These are phyloP conservation scores for Aspergillus asperescens DNA, from an alignment of 495 filamentous ascomycete genomes.

Conservation along the genomic window DNA sequence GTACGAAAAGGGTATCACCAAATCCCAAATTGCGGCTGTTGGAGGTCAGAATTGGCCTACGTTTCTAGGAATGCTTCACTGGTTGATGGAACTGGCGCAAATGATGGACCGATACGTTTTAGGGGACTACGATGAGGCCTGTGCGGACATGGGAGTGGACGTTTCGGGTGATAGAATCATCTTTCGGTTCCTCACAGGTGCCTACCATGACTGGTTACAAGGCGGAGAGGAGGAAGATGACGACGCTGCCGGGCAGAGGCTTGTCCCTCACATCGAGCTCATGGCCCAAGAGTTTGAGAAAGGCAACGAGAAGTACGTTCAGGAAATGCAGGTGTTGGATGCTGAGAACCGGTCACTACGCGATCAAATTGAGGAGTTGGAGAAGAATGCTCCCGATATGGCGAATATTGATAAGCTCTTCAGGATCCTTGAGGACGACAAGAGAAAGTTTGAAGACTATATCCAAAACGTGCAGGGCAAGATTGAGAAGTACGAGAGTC, in stretches of 20 bases:
- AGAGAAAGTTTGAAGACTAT: constrained; percentile 86
- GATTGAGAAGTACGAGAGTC: constrained; percentile 73
- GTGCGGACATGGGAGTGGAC: constrained; percentile 79
- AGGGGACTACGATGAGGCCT: constrained; percentile 83
- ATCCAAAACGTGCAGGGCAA: constrained; percentile 73
- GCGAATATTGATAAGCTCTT: constrained; percentile 76
- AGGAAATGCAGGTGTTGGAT: constrained; percentile 78
- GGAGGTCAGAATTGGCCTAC: constrained; percentile 94
- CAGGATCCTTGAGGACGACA: constrained; percentile 84
- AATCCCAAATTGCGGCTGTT: constrained; percentile 88
- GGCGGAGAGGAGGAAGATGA: constrained; percentile 74
- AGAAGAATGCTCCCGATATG: constrained; percentile 77
- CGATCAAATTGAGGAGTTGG: constrained; percentile 81
- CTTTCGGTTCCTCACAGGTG: constrained; percentile 79
- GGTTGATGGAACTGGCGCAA: constrained; percentile 94
- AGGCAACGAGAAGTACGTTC: constrained; percentile 70
- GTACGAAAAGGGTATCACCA: constrained; percentile 87
- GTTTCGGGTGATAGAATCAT: constrained; percentile 85
- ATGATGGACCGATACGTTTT: constrained; percentile 76
- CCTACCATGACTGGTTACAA: constrained; percentile 89
- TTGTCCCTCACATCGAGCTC: constrained; percentile 75
- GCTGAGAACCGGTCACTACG: constrained; percentile 70
- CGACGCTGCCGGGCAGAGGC: constrained; percentile 66
- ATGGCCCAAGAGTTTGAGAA: constrained; percentile 89
- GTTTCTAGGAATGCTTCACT: constrained; percentile 90